Percentiles rank a stretch among this genome's conserved stretches.
Conservation (phyloP, 345 rosid genomes). For the Combretum micranthum region DNA sequence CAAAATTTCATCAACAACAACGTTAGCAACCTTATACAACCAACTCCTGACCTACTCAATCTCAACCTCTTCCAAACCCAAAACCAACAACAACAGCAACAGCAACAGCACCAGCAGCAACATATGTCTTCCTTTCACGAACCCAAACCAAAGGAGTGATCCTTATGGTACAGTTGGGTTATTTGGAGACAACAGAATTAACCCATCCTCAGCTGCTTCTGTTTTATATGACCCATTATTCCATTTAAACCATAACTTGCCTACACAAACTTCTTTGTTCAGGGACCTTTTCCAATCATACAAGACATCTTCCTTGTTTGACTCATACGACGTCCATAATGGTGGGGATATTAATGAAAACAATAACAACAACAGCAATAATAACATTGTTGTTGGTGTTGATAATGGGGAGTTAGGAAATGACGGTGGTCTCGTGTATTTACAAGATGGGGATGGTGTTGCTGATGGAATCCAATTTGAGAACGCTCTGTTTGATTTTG, state of each 20-base stretch:
- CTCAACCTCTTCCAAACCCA: conserved; percentile 50
- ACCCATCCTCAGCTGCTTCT: neutral
- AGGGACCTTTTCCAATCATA: conserved; percentile 1
- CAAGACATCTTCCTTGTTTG: neutral
- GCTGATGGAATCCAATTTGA: conserved; percentile 29
- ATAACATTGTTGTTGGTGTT: no score
- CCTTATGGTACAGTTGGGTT: no score
- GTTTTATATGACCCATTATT: conserved; percentile 5
- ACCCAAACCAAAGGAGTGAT: no score
- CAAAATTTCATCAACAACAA: neutral
- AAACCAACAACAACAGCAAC: conserved; percentile 35
- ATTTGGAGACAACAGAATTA: neutral
- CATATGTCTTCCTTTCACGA: conserved; percentile 3
- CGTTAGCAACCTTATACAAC: conserved; percentile 9
- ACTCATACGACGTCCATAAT: neutral
- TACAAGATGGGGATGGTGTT: neutral
- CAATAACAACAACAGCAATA: no score
- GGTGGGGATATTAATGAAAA: neutral
- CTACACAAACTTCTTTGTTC: neutral
- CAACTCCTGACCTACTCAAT: conserved; percentile 57
- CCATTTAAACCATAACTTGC: conserved; percentile 3
- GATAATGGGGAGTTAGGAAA: no score
- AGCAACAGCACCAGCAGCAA: conserved; percentile 21
- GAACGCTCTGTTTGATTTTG: conserved; percentile 41
- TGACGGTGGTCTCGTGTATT: no score